Evolutionary conservation across 2,329 filamentous ascomycete species (phyloP), one percentile per base, ranked within the genome.

Genomic region (Neodidymelliopsis sp.): DNA sequence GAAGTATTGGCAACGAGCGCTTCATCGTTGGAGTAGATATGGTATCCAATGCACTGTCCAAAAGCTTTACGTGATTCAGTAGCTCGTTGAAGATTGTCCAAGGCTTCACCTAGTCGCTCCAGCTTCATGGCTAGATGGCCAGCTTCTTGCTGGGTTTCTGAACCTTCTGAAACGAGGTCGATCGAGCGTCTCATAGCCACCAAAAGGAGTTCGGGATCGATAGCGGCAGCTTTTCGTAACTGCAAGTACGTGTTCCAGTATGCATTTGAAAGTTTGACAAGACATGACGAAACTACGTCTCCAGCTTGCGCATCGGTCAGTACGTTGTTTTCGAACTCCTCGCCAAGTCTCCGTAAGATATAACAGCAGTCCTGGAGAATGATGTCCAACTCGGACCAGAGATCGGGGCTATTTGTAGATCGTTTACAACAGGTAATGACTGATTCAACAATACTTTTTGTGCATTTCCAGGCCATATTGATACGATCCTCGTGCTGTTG

Each of bases 251-350:
- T 77, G n/a, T 84, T 77, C 66, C 86, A 90, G 65, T 90, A 90
- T 3, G 89, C 77, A 59, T 88, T 86, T 0, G 88, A 90, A 19
- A 90, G 81, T 60, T 86, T 89, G 53, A 87, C 80, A 47, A 83
- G 77, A 22, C 60, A 63, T 6, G 54, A 60, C 18, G 59, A 57
- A 8, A 64, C 42, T 13, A 63, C 42, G 6, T 60, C 47, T 8
- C 42, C 43, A 13, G 49, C 46, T 27, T 56, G 46, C 5, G 41
- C 15, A 16, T 40, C 29, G 12, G 45, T 22, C 20, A 48, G 27
- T 7, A 46, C 40, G 8, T 48, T 45, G 3, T 47, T 34, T 7
- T 49, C 47, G 5, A 30, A 35, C 28, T 58, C 54, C 31, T 60
- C 48, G 7, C 67, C 64, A 16, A 71, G 50, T 33, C 65, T 57